Conservation (phyloP, 163 green algal genomes). For the Volvox carteri region DNA sequence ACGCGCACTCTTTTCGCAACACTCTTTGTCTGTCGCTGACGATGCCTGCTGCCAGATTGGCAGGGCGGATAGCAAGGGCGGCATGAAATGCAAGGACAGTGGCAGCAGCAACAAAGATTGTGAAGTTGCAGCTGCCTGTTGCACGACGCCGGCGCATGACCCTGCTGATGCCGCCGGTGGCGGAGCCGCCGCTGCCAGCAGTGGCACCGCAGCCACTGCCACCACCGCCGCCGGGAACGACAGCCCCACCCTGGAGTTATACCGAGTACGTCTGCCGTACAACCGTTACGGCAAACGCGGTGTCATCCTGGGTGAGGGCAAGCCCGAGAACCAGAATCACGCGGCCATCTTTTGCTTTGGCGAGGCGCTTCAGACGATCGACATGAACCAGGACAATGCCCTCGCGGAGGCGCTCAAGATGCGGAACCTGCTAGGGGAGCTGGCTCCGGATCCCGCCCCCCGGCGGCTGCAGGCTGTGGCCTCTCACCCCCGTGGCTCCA, state of each 20-base stretch:
- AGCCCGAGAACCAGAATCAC: constrained; percentile 95
- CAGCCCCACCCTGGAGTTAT: constrained; percentile 24
- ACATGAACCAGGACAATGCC: constrained; percentile 94
- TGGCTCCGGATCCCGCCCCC: constrained; percentile 35
- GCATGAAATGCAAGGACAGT: neutral
- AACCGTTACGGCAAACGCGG: constrained; percentile 70
- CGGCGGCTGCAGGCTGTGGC: neutral
- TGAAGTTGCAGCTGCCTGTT: neutral
- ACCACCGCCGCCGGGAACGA: neutral
- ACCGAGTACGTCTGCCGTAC: constrained; percentile 79
- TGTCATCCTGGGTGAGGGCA: constrained; percentile 90
- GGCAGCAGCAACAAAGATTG: neutral
- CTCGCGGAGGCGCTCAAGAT: constrained; percentile 83
- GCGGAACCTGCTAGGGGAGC: constrained; percentile 64
- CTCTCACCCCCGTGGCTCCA: neutral
- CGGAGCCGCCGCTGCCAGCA: neutral
- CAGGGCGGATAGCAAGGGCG: neutral
- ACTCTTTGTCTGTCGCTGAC: neutral
- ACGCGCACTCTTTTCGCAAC: neutral
- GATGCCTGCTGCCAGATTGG: neutral
- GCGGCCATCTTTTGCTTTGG: constrained; percentile 88
- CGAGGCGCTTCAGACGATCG: constrained; percentile 89
- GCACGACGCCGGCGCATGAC: no score
- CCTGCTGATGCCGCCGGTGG: no score
- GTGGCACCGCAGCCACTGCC: neutral